Evolutionary conservation across 2,329 filamentous ascomycete genomes (phyloP).

Genomic region (Corniculantispora saksenae): DNA sequence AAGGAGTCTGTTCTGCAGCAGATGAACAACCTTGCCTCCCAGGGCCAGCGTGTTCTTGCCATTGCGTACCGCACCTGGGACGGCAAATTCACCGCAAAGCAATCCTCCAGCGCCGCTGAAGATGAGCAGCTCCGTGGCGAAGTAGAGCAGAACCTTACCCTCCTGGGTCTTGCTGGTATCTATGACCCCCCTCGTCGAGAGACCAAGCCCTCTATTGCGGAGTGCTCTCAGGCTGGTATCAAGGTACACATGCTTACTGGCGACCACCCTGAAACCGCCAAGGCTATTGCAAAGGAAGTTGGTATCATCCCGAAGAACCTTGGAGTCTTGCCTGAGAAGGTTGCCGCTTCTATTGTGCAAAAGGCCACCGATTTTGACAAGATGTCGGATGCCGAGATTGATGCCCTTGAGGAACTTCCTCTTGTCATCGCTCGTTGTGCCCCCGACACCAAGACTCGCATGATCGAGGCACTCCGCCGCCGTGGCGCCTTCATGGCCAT

Average conservation of each 20-base stretch:
- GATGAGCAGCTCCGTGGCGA: slow-evolving; percentile 55
- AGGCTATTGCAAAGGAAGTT: slow-evolving; percentile 76
- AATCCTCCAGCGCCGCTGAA: slow-evolving; percentile 34
- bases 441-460: slow-evolving; percentile 83
- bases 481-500: slow-evolving; percentile 77
- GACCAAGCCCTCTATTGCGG: slow-evolving; percentile 69
- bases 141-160: slow-evolving; percentile 68
- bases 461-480: slow-evolving; percentile 85
- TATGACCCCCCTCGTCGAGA: slow-evolving; percentile 85
- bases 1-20: slow-evolving; percentile 53
- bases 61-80: slow-evolving; percentile 65
- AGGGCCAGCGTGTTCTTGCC: slow-evolving; percentile 72
- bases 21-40: slow-evolving; percentile 61
- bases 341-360: slow-evolving; percentile 71
- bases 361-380: slow-evolving; percentile 79
- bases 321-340: slow-evolving; percentile 57
- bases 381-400: slow-evolving; percentile 73
- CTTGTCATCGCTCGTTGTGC: slow-evolving; percentile 83
- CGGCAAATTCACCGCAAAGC: slow-evolving; percentile 46
- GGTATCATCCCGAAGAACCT: slow-evolving; percentile 71
- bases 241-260: slow-evolving; percentile 83
- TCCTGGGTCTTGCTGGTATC: slow-evolving; percentile 81
- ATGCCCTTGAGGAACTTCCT: slow-evolving; percentile 72
- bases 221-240: slow-evolving; percentile 74
- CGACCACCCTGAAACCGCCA: slow-evolving; percentile 77